Conservation (phyloP, 1,284 basidiomycete species). For the Schizophyllum amplum region DNA sequence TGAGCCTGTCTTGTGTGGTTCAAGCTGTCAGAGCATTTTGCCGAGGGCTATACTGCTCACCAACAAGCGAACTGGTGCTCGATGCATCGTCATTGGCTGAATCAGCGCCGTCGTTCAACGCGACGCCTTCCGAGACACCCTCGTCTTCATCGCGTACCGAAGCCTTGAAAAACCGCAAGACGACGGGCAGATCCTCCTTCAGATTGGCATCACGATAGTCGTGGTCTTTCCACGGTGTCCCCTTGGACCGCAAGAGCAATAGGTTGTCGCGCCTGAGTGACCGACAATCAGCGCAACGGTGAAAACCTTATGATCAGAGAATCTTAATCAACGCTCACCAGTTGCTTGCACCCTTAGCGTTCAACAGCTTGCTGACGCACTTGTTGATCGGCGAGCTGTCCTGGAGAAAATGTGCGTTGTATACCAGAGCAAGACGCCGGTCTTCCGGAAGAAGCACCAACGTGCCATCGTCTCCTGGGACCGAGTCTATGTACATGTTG, state of each 20-base stretch:
- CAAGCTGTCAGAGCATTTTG: too few species aligned
- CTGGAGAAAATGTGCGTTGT: not conserved
- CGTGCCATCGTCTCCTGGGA: not conserved
- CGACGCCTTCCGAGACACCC: too few species aligned
- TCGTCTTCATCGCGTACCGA: not conserved
- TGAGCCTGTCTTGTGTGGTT: too few species aligned
- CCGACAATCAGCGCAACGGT: too few species aligned
- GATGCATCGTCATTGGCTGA: too few species aligned
- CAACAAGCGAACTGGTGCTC: too few species aligned
- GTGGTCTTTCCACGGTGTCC: not conserved
- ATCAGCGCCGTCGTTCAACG: too few species aligned
- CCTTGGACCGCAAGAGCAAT: not conserved
- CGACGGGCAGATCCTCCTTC: not conserved
- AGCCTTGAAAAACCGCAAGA: not conserved
- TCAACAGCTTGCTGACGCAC: not conserved
- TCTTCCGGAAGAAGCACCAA: not conserved
- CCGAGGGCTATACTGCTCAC: too few species aligned
- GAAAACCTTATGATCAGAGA: too few species aligned
- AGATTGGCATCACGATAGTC: not conserved
- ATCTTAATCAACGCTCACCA: not conserved
- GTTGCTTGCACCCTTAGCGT: not conserved
- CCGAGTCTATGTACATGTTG: not conserved
- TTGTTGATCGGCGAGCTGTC: not conserved
- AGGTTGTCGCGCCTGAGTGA: not conserved
- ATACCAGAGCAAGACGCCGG: not conserved